These are phyloP conservation scores for Nidularia sp. DNA, from an alignment of 768 basidiomycete genomes.

Conservation along the genomic window DNA sequence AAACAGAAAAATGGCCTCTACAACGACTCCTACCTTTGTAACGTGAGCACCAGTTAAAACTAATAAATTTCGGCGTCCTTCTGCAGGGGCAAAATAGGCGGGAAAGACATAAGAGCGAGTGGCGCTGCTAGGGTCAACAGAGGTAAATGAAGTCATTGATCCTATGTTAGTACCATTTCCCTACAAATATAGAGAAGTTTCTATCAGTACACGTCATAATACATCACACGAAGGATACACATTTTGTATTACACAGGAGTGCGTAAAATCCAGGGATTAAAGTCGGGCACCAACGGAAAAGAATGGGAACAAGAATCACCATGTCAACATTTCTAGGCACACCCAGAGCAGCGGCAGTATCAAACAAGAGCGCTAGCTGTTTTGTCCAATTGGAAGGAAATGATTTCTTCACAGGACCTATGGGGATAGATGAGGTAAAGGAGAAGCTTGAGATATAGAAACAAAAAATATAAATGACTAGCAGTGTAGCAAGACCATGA, in stretches of 20 bases:
- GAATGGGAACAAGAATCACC: too few species aligned
- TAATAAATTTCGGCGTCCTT: conserved; percentile 15
- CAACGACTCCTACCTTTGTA: not conserved
- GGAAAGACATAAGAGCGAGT: conserved; percentile 21
- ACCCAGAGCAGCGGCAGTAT: conserved; percentile 2
- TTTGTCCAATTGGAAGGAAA: conserved; percentile 4
- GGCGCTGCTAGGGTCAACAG: conserved; percentile 13
- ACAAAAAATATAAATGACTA: too few species aligned
- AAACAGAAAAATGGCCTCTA: too few species aligned
- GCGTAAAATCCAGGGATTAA: too few species aligned
- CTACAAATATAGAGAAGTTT: conserved; percentile 1
- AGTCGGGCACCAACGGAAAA: too few species aligned
- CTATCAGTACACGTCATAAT: not conserved
- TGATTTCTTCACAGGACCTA: conserved; percentile 7
- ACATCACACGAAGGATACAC: too few species aligned
- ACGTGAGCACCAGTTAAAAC: conserved; percentile 15
- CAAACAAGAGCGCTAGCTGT: conserved; percentile 2
- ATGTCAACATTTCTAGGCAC: conserved; percentile 6
- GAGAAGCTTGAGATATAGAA: too few species aligned
- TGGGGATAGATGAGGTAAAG: too few species aligned
- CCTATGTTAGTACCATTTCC: conserved; percentile 6
- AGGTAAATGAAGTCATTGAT: conserved; percentile 1
- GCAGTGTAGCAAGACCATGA: too few species aligned
- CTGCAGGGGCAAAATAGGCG: conserved; percentile 18
- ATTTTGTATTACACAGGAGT: too few species aligned